Base-by-base conservation (phyloP, 139 green algal species). In the Closterium sp. region DNA sequence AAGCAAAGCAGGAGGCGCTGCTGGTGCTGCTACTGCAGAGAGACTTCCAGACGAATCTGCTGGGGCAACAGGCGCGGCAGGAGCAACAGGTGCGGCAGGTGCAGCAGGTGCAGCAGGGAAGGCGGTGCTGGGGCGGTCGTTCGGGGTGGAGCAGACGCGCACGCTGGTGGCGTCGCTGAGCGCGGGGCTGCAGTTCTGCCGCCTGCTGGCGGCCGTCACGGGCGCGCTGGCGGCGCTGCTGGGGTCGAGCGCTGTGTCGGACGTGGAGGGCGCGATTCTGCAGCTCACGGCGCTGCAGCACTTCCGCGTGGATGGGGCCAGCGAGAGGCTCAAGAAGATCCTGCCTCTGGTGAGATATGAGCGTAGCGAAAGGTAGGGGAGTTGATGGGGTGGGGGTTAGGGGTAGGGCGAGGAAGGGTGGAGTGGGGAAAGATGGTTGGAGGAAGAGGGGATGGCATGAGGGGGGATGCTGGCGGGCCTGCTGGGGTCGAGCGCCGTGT, bases 261-360 rank as follows among this genome's bases (percentile, higher is more conserved):
- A 98, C 86, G 95, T 97, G 9, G 94, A 97, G 73, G 96, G 98
- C 87, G 95, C 95, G 27, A 97, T 98, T 45, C 91, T 92, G 11
- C 93, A 98, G 73, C 94, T 99, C 45, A 96, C 97, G 31, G 91
- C 96, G 9, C 95, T 95, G 93, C 93, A 95, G 86, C 95, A 96
- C 90, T 98, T 97, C 94, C 86, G 95, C 89, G 89, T 98, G 50
- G 93, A 96, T 34, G 92, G 89, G 86, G 86, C 93, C 0, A 31
- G 88, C 7, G 17, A 50, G 30, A 9, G 27, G 11, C 88, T 90
- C 62, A 89, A 96, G 34, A 95, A 94, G 45, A 98, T 97, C 94
- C 97, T 98, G 93, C 96, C 97, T 0, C 85, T 95, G 86, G 93
- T 95, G 90, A 34, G 90, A 45, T 50, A 50, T 0, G 38, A 50